phyloP scores from a whole-genome alignment of 2,329 filamentous ascomycete genomes.

The Aspergillus pseudoterreus region DNA sequence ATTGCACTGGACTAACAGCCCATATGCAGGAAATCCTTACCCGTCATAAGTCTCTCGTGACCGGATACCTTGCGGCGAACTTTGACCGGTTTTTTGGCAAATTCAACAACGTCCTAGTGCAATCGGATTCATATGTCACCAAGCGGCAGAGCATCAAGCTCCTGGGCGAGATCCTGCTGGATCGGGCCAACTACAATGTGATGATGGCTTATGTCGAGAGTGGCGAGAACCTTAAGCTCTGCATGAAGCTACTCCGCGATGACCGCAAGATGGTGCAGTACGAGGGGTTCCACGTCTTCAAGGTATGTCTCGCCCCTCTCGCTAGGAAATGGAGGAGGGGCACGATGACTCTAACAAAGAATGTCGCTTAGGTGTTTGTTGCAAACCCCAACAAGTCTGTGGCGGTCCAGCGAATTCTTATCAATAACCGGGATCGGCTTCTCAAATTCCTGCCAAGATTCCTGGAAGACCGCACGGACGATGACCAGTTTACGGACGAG shows the following conservation, averaged over 20 bases:
- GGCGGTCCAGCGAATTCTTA: constrained; percentile 88
- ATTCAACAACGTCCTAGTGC: constrained; percentile 83
- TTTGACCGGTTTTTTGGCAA: constrained; percentile 89
- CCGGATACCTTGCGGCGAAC: constrained; percentile 81
- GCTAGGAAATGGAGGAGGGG: not conserved
- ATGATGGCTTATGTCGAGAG: constrained; percentile 97
- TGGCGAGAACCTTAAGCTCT: constrained; percentile 93
- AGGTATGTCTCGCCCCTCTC: constrained; percentile 47
- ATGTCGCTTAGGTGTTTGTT: constrained; percentile 70
- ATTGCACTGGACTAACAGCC: constrained; percentile 3
- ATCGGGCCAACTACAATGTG: constrained; percentile 93
- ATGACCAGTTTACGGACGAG: constrained; percentile 98
- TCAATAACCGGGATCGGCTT: constrained; percentile 92
- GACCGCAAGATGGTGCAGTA: constrained; percentile 99
- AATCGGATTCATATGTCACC: constrained; percentile 94
- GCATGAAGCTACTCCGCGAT: constrained; percentile 94
- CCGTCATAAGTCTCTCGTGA: constrained; percentile 86
- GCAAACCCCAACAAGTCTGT: constrained; percentile 98
- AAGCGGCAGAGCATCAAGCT: constrained; percentile 98
- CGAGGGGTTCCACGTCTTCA: constrained; percentile 98
- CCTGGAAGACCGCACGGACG: constrained; percentile 89
- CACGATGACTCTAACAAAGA: constrained; percentile 16
- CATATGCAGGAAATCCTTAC: constrained; percentile 75
- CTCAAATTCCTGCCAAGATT: constrained; percentile 87
- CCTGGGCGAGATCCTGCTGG: constrained; percentile 87